Evolutionary conservation across 371 early-diverging fungal species (phyloP).

Genomic region (Apophysomyces ossiformis): DNA sequence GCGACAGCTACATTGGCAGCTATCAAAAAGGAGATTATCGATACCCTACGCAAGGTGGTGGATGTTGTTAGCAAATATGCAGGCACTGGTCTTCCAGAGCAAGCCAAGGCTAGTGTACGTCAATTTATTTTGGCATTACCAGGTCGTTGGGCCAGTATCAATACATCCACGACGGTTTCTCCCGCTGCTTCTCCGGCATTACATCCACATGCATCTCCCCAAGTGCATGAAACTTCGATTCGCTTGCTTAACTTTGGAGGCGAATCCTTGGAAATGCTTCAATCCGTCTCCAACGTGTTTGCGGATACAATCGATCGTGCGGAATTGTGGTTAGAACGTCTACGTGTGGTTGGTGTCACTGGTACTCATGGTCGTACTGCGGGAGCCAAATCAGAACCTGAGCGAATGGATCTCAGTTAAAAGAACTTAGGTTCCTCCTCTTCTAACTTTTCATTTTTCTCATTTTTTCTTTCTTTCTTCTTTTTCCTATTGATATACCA

Average conservation of each 20-base stretch:
- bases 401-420: slow-evolving; percentile 7
- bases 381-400: neutral
- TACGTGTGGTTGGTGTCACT: slow-evolving; percentile 46
- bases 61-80: slow-evolving; percentile 87
- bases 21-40: slow-evolving; percentile 79
- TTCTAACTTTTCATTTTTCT: too few species aligned
- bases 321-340: slow-evolving; percentile 66
- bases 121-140: slow-evolving; percentile 84
- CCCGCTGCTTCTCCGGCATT: slow-evolving; percentile 21
- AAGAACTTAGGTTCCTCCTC: neutral
- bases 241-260: slow-evolving; percentile 60
- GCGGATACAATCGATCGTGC: slow-evolving; percentile 72
- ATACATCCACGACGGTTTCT: slow-evolving; percentile 29
- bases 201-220: slow-evolving; percentile 14
- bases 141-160: slow-evolving; percentile 66
- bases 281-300: slow-evolving; percentile 70
- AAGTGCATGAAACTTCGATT: slow-evolving; percentile 25
- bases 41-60: slow-evolving; percentile 84
- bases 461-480: too few species aligned
- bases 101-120: slow-evolving; percentile 79
- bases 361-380: slow-evolving; percentile 21
- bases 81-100: slow-evolving; percentile 77
- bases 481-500: too few species aligned
- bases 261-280: slow-evolving; percentile 77
- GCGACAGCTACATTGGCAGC: slow-evolving; percentile 36